Conservation (phyloP, 805 yeast species). For the Metschnikowia drakensbergensis region DNA sequence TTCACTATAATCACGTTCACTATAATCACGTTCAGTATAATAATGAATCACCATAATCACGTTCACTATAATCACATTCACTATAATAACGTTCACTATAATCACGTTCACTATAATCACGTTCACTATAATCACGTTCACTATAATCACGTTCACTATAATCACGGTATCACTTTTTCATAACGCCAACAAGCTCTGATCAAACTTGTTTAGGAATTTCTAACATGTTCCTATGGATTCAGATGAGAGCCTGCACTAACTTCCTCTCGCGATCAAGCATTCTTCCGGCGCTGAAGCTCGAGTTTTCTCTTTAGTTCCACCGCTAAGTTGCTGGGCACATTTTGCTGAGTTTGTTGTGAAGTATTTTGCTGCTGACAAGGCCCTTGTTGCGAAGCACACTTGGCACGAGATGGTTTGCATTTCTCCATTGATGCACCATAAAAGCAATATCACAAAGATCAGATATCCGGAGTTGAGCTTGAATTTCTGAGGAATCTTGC, state of each 20-base stretch:
- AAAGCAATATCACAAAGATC: conserved; percentile 36
- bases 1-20: too few relatives aligned
- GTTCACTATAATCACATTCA: too few relatives aligned
- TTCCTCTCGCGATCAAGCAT: conserved; percentile 19
- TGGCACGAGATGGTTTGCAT: not conserved
- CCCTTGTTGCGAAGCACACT: conserved; percentile 6
- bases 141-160: too few relatives aligned
- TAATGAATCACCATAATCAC: too few relatives aligned
- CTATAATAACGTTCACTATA: too few relatives aligned
- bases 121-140: too few relatives aligned
- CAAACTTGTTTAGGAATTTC: too few relatives aligned
- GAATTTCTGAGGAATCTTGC: not conserved
- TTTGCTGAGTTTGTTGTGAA: not conserved
- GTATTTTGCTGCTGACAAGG: not conserved
- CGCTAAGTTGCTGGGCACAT: not conserved
- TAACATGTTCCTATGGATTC: too few relatives aligned
- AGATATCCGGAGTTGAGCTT: conserved; percentile 23
- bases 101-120: too few relatives aligned
- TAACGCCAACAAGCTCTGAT: too few relatives aligned
- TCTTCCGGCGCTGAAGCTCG: conserved; percentile 25
- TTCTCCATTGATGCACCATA: conserved; percentile 38
- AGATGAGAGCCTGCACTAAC: conserved; percentile 1
- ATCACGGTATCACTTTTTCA: too few relatives aligned
- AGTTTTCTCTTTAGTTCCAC: conserved; percentile 17
- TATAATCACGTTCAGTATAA: too few relatives aligned